Base-by-base conservation (phyloP, 2,329 filamentous ascomycete genomes). In the Calonectria montana region DNA sequence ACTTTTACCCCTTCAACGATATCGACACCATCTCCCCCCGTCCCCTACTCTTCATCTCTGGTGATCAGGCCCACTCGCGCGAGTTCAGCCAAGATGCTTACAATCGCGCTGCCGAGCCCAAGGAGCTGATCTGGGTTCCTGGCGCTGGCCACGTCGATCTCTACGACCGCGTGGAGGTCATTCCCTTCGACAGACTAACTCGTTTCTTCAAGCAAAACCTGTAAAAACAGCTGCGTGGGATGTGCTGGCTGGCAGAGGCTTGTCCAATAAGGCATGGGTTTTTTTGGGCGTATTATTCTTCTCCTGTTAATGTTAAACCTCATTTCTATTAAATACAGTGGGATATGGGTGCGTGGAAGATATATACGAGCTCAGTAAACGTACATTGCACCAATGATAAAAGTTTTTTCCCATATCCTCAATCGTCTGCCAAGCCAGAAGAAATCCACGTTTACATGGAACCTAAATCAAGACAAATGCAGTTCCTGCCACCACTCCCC, bases 401-500 rank as follows among this genome's bases (percentile, higher is more conserved):
- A 3, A 7, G 31, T n/a, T n/a, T 25, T 15, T 23, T 7, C 15
- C n/a, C 31, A 6, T 41, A 35, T 39, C 37, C 21, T 15, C 31
- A 37, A 59, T 39, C 53, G 53, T n/a, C 53, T n/a, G 9, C 9
- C 53, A 37, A 37, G 29, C 18, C 53, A 5, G 4, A 31, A 31
- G 9, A 31, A 31, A 23, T 1, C n/a, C 23, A 39, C 7, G 21
- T 21, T 31, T 31, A 5, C 9, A 5, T 31, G 5, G 5, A 31
- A 31, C 29, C n/a, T 31, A 62, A 18, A 6, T 31, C 8, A 73
- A 27, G 16, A 90, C 81, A 76, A 89, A 90, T 23, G 85, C 79
- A 29, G 84, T 84, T 16, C 88, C 87, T 18, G 84, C 87, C 3
- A 90, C 53, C 29, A 90, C 80, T 67, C 88, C 86, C 12, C 87